Percentiles rank a stretch among this genome's conserved stretches.
Evolutionary conservation across 73 alveolate genomes (phyloP).

Genomic region (Paramecium pentaurelia): DNA sequence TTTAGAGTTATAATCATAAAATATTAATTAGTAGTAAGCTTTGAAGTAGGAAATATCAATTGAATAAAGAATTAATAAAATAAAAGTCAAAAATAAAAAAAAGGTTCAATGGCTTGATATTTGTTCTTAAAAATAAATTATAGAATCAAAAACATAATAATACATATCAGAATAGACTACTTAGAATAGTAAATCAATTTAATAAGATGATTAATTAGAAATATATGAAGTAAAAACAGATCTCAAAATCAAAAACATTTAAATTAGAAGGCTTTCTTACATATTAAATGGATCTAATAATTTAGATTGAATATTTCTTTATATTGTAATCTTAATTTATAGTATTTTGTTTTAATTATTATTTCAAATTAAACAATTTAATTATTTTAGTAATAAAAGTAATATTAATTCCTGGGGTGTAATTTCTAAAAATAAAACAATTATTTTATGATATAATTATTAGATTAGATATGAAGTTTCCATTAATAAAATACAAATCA

Average conservation of each 20-base stretch:
- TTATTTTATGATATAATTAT: too few species aligned
- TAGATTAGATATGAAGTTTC: background rate
- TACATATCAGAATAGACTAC: background rate
- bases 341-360: background rate
- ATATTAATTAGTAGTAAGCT: background rate
- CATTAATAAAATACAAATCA: background rate
- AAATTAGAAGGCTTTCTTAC: background rate
- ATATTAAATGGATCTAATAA: background rate
- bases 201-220: background rate
- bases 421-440: background rate
- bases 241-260: background rate
- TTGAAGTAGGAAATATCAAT: background rate
- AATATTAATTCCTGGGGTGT: too few species aligned
- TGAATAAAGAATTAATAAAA: background rate
- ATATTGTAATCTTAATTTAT: background rate
- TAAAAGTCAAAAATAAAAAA: background rate
- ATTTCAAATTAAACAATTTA: background rate
- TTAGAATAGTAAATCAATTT: background rate
- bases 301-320: background rate
- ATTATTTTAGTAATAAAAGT: background rate
- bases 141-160: background rate
- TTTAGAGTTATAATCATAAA: background rate
- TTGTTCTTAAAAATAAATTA: background rate
- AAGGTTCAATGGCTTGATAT: background rate
- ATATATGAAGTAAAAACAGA: background rate